Base-by-base conservation (phyloP, 495 filamentous ascomycete genomes). In the Oleoguttula mirabilis region DNA sequence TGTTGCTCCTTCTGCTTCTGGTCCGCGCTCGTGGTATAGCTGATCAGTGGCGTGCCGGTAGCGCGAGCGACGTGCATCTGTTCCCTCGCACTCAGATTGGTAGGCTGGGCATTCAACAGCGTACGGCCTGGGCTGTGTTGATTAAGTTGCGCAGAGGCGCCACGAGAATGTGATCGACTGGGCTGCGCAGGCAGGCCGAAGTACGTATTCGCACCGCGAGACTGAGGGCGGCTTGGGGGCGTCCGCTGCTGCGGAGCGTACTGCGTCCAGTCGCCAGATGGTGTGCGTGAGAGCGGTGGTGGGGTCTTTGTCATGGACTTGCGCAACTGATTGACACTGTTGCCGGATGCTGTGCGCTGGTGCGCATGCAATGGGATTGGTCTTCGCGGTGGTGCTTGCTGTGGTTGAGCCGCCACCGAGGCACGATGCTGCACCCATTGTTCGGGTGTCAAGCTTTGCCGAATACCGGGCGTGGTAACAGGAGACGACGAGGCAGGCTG, bases 1-100 rank as follows among this genome's bases (percentile, higher is more conserved):
- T 56, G 27, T 15, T 42, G 19, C n/a, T 43, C 31, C 17, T 46
- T 41, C 27, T 34, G 6, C 25, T 47, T 36, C 41, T 45, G 21
- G 30, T 47, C 16, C 11, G 19, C 30, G 10, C 38, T 53, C 1
- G 38, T 14, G 11, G 43, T 74, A 56, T 90, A 65, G 24, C 77
- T 79, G 51, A 93, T 77, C 47, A 96, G 69, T 2, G 88, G 80
- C 1, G 77, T 80, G 0, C 84, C 83, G 5, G 88, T 94, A 46
- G 84, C 68, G 23, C 85, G 75, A n/a, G 88, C 83, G 21, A 96
- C 77, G 55, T 93, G 81, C 58, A 94, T 85, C 55, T 94, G 88
- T 59, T 96, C 88, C 6, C 83, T 80, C n/a, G 88, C 88, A 12
- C 87, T 88, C 15, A 94, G 72, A 41, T 79, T 74, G 2, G 67